phyloP scores from a whole-genome alignment of 176 grass and related monocot species.

The Puccinellia tenuiflora region DNA sequence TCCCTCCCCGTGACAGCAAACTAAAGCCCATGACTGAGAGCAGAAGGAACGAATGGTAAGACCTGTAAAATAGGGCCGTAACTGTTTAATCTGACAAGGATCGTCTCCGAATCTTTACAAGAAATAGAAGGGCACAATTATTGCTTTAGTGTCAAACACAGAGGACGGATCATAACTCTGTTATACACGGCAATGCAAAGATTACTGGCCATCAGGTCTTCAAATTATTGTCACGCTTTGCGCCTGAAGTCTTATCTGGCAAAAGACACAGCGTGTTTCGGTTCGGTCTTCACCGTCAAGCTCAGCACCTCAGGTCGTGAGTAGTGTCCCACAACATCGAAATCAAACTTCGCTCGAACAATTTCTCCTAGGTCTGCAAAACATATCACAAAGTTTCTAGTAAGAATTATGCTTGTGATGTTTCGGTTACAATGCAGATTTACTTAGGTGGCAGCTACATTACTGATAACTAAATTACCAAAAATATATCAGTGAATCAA shows the following conservation, averaged over 20 bases:
- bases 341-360: conserved; percentile 86
- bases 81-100: background rate
- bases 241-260: conserved; percentile 15
- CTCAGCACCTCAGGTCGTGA: conserved; percentile 83
- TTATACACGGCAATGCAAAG: background rate
- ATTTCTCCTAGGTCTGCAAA: conserved; percentile 85
- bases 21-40: background rate
- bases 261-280: conserved; percentile 59
- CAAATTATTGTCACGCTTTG: background rate
- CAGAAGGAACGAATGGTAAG: background rate
- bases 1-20: background rate
- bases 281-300: conserved; percentile 61
- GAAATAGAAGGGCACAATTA: conserved; percentile 1
- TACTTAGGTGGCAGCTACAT: background rate
- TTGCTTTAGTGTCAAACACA: background rate
- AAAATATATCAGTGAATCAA: background rate
- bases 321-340: conserved; percentile 91
- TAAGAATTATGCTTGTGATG: background rate
- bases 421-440: background rate
- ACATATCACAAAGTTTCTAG: background rate
- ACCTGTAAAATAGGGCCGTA: background rate
- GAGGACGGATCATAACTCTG: background rate
- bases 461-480: background rate
- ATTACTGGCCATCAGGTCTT: background rate
- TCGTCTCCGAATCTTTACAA: background rate